These are phyloP conservation scores for Knufia petricola DNA, from an alignment of 2,329 filamentous ascomycete genomes.

Conservation along the genomic window DNA sequence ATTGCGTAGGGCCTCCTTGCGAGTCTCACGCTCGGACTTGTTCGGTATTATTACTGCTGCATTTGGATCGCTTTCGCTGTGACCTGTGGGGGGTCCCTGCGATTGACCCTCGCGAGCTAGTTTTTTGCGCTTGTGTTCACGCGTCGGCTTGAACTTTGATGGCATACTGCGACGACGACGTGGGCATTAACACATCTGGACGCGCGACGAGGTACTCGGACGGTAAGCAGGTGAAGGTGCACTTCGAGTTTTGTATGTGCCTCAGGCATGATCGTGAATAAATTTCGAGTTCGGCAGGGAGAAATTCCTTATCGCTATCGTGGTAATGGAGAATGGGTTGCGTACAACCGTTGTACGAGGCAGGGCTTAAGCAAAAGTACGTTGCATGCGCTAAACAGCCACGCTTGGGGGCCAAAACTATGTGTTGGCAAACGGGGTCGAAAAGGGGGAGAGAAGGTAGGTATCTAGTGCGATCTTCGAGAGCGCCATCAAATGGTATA, in stretches of 20 bases:
- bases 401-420: too few relatives aligned
- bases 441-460: too few relatives aligned
- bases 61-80: not conserved
- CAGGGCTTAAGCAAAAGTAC: too few relatives aligned
- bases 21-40: constrained; percentile 46
- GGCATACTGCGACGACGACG: constrained; percentile 8
- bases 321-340: not conserved
- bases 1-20: constrained; percentile 42
- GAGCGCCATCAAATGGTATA: too few relatives aligned
- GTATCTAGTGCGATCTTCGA: too few relatives aligned
- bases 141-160: constrained; percentile 11
- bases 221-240: not conserved
- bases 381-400: too few relatives aligned
- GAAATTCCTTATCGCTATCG: not conserved
- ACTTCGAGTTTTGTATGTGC: not conserved
- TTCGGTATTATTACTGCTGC: constrained; percentile 30
- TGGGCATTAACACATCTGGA: too few relatives aligned
- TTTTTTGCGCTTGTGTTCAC: constrained; percentile 9
- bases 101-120: not conserved
- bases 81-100: not conserved
- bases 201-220: not conserved
- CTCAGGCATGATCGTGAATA: not conserved
- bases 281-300: not conserved
- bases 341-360: too few relatives aligned
- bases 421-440: too few relatives aligned